phyloP scores from a whole-genome alignment of 352 stramenopile genomes.

The Phytophthora vignae region DNA sequence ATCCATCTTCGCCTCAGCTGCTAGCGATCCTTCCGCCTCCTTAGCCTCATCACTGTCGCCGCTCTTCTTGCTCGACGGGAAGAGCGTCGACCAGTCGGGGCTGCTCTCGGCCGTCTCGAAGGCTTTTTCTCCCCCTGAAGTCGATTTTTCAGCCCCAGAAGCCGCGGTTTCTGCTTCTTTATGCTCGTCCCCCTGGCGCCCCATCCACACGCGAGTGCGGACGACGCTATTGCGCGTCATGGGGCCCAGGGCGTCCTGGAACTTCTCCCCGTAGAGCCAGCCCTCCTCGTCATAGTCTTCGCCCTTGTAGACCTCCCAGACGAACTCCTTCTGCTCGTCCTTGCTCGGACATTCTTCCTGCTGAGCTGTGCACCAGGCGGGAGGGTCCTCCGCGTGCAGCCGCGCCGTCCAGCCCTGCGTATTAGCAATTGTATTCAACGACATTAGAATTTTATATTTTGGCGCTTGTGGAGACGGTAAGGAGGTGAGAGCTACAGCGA shows the following conservation, averaged over 20 bases:
- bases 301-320: conserved; percentile 85
- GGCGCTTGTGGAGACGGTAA: neutral
- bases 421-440: conserved; percentile 10
- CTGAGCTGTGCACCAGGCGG: conserved; percentile 66
- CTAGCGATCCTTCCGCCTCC: neutral
- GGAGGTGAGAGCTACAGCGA: neutral
- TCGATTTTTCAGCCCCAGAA: conserved; percentile 4
- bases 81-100: conserved; percentile 54
- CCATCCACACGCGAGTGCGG: conserved; percentile 86
- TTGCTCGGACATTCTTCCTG: conserved; percentile 52
- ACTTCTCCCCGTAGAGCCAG: conserved; percentile 83
- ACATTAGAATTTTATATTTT: conserved; percentile 2
- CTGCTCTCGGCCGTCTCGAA: conserved; percentile 22
- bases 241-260: conserved; percentile 66
- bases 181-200: conserved; percentile 41
- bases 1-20: neutral
- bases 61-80: conserved; percentile 26
- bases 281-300: conserved; percentile 88
- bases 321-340: conserved; percentile 66
- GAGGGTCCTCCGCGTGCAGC: conserved; percentile 75
- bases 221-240: conserved; percentile 75
- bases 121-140: conserved; percentile 9
- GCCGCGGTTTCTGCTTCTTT: conserved; percentile 15
- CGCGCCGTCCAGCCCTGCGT: conserved; percentile 77
- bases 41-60: conserved; percentile 10